Conservation (phyloP, 352 stramenopile genomes). For the Blastocystis sp. region DNA sequence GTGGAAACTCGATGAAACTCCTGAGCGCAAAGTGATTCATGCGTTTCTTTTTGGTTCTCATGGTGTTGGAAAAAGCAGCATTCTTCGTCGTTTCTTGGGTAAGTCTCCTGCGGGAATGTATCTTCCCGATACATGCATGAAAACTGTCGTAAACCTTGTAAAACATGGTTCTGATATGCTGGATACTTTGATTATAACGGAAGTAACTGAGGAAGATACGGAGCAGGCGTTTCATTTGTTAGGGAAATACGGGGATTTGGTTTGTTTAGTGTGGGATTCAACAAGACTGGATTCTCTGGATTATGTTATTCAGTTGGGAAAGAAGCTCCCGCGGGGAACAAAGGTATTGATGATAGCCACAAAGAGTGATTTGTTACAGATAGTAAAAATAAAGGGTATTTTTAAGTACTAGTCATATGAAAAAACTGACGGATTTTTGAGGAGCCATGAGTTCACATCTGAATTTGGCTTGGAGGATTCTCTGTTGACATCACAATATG, state of each 20-base stretch:
- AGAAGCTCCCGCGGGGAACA: background rate
- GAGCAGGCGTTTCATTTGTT: background rate
- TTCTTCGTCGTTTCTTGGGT: background rate
- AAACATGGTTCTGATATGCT: background rate
- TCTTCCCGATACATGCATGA: background rate
- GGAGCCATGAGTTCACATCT: background rate
- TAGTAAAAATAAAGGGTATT: background rate
- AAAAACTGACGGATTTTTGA: background rate
- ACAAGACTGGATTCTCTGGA: background rate
- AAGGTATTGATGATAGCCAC: constrained; percentile 19
- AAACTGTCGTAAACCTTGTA: background rate
- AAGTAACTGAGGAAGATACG: background rate
- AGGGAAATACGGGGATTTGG: background rate
- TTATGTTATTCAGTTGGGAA: background rate
- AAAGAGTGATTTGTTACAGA: background rate
- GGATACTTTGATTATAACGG: background rate
- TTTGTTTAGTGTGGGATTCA: background rate
- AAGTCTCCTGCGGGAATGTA: background rate
- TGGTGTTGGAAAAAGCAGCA: background rate
- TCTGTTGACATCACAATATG: background rate
- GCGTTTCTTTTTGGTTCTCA: background rate
- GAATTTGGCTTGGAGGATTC: background rate
- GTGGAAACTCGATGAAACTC: background rate
- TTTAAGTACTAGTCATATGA: background rate
- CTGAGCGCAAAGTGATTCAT: background rate